Percentiles rank a stretch among this genome's conserved stretches.
These are phyloP conservation scores for Calonectria pseudoreteaudii DNA, from an alignment of 2,329 filamentous ascomycete species.

Conservation along the genomic window DNA sequence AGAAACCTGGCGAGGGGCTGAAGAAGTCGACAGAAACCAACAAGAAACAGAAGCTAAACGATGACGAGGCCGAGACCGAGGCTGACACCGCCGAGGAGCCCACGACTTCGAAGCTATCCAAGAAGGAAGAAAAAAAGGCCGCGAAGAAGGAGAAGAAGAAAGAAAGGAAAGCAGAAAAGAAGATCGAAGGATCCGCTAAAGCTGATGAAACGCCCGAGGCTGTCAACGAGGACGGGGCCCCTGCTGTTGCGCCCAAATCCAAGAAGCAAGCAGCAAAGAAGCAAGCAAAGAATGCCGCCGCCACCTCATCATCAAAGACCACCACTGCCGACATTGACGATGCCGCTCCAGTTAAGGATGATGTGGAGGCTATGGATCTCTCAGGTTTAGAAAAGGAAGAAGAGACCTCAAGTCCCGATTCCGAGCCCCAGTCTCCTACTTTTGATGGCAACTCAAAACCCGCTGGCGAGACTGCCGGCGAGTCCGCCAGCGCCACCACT, in stretches of 20 bases:
- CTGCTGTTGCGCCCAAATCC: conserved; percentile 37
- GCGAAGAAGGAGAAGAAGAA: conserved; percentile 61
- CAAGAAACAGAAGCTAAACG: conserved; percentile 64
- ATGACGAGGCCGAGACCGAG: conserved; percentile 36
- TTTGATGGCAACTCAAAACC: conserved; percentile 66
- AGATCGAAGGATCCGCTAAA: conserved; percentile 51
- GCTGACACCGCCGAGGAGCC: conserved; percentile 55
- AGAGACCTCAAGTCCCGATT: conserved; percentile 64
- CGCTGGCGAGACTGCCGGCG: conserved; percentile 52
- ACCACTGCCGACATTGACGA: conserved; percentile 28
- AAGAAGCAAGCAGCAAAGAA: conserved; percentile 45
- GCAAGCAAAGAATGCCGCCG: conserved; percentile 36
- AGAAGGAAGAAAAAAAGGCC: conserved; percentile 66
- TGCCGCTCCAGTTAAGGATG: conserved; percentile 21
- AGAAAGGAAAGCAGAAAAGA: conserved; percentile 53
- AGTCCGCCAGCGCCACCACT: conserved; percentile 70
- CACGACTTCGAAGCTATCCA: conserved; percentile 58
- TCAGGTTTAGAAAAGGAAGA: conserved; percentile 53
- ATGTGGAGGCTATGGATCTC: conserved; percentile 42
- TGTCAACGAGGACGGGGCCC: conserved; percentile 23
- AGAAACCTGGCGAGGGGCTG: conserved; percentile 74
- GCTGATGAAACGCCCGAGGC: conserved; percentile 44
- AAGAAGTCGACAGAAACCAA: conserved; percentile 62
- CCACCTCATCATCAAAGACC: conserved; percentile 31
- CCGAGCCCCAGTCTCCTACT: conserved; percentile 60